Conservation (phyloP, 140 eudicot species). For the Ambrosia hybrid region DNA sequence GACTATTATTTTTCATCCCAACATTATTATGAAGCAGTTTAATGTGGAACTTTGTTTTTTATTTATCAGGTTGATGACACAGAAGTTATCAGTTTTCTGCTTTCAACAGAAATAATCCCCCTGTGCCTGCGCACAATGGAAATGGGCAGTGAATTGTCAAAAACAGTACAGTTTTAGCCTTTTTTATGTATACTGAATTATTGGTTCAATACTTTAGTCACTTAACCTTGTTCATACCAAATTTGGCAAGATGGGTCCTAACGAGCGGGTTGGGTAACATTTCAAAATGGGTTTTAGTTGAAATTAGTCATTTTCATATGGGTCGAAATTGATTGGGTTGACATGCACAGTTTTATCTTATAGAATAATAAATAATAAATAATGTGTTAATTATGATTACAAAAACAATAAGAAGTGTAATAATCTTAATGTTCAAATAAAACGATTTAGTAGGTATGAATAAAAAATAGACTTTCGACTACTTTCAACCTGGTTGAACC, state of each 20-base stretch:
- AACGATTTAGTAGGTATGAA: background rate
- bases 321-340: background rate
- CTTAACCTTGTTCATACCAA: background rate
- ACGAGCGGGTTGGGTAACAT: background rate
- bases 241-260: background rate
- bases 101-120: constrained; percentile 19
- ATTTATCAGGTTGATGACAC: constrained; percentile 16
- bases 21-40: background rate
- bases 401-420: background rate
- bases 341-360: background rate
- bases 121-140: constrained; percentile 20
- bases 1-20: background rate
- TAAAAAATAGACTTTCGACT: background rate
- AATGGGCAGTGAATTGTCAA: constrained; percentile 21
- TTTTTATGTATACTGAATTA: background rate
- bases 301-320: constrained; percentile 1
- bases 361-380: background rate
- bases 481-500: background rate
- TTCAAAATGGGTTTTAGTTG: background rate
- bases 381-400: background rate
- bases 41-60: background rate
- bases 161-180: constrained; percentile 9
- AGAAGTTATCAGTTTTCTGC: constrained; percentile 18
- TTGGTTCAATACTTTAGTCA: background rate
- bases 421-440: background rate